A percentile compares a stretch with the other conserved stretches of the same genome.
These are phyloP conservation scores for Fusarium sp. DNA, from an alignment of 2,329 filamentous ascomycete genomes.

Conservation along the genomic window DNA sequence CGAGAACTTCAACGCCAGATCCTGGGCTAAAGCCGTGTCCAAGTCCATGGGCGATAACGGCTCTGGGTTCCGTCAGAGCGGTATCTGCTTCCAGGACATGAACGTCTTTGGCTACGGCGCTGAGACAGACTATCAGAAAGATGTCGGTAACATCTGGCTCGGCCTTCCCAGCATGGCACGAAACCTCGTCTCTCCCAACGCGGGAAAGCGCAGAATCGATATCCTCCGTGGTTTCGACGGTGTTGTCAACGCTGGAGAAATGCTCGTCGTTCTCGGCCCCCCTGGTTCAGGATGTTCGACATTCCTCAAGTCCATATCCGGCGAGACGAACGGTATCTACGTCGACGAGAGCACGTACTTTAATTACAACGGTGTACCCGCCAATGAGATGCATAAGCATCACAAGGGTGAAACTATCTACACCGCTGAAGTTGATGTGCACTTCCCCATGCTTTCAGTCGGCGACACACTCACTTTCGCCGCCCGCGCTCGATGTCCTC, in stretches of 20 bases:
- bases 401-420: constrained; percentile 37
- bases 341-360: constrained; percentile 57
- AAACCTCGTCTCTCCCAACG: background rate
- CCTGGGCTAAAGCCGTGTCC: constrained; percentile 48
- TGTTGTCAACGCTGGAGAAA: constrained; percentile 72
- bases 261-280: constrained; percentile 76
- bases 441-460: constrained; percentile 68
- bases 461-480: constrained; percentile 73
- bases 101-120: constrained; percentile 59
- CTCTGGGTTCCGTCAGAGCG: constrained; percentile 43
- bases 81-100: constrained; percentile 58
- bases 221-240: constrained; percentile 74
- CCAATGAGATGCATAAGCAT: constrained; percentile 33
- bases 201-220: constrained; percentile 36
- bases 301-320: constrained; percentile 66
- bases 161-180: constrained; percentile 30
- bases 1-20: constrained; percentile 61
- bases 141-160: constrained; percentile 51
- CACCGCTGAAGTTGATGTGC: constrained; percentile 40
- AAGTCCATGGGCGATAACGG: constrained; percentile 42
- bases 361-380: constrained; percentile 36
- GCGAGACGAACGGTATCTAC: constrained; percentile 73
- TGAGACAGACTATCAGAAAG: constrained; percentile 60
- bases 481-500: constrained; percentile 68
- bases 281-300: constrained; percentile 72